Evolutionary conservation across 2,329 filamentous ascomycete species (phyloP), one percentile per base, ranked within the genome.

Genomic region (Aspergillus bombycis): DNA sequence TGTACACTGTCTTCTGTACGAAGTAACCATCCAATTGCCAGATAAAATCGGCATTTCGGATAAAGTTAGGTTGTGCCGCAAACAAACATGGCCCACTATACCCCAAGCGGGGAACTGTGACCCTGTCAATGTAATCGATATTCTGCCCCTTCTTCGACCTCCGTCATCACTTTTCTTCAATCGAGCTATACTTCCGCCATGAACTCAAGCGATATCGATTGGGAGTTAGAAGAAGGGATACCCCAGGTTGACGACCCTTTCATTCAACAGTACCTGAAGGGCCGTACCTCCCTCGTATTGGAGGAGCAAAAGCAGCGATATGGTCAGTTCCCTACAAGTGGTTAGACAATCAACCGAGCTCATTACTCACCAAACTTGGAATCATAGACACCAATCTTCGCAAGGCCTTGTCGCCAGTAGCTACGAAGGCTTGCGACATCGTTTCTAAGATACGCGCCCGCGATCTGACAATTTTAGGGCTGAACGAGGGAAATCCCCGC

Each of bases 261-360:
- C 76, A 86, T 97, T 54, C 88, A 92, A 71, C 88, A 94, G 75
- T 97, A 96, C 73, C 81, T 96, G 45, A 79, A 87, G 50, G 92
- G 92, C 26, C 87, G 94, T 57, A 85, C 90, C 70, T 88, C 88
- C 30, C 84, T 98, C 58, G 90, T 97, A 62, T 84, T 84, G 21
- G 86, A 96, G 74, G 95, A 98, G 77, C 89, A 92, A 78, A 91
- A 89, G 71, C 86, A 91, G 72, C 88, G 94, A 63, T 93, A 93
- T 76, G 93, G 92, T 91, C 76, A 66, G 84, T 65, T 41, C 48
- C 36, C 21, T 19, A 45, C 16, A 45, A 21, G 19, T 34, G 28
- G 14, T 8, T 10, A 12, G 14, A 5, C 9, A 30, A 21, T 28
- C 38, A 16, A 28, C 12, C 28, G n/a, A 67, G 70, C 12, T 71